Evolutionary conservation across 257 asterid species (phyloP), one percentile per base, ranked within the genome.

Genomic region (Scutellaria baicalensis): DNA sequence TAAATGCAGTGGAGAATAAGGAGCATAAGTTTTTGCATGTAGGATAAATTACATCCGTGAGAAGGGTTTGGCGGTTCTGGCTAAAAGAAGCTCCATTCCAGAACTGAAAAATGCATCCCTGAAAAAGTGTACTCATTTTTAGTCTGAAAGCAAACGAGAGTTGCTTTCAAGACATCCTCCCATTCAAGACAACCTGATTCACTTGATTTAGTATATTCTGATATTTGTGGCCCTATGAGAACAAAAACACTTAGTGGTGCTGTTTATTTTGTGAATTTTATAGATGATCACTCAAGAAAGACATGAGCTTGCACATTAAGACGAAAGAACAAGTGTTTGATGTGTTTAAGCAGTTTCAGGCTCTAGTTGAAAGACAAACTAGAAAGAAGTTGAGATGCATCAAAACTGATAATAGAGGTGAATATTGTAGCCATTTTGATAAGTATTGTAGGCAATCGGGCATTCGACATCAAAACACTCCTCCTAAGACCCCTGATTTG

Each of bases 321-420:
- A 10, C 33, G 1, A 70, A 61, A 7, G 50, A 43, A 8, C 39
- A 70, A 18, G 67, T 72, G 39, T 8, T 71, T 1, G 56, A 62
- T 12, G 20, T 13, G 5, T 62, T 60, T 56, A 71, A 71, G 27
- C 6, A 49, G 8, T 62, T 71, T 21, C 66, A 16, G 1, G 51
- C 55, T 20, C 10, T 33, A 17, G 49, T 14, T 45, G 69, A 70
- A 51, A 40, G 58, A 8, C 38, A 62, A 10, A 40, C 68, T 0
- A 17, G 58, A 6, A 56, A 57, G 68, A 70, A 70, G 10, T 5
- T 70, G 61, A 45, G n/a, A 14, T 70, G 59, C 49, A 44, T 70
- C 38, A 33, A 68, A 0, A 56, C 58, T 0, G 75, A 70, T 35
- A 70, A 70, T 61, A 50, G 66, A 1, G 74, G 66, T 16, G 74